Percentiles rank a stretch among this genome's conserved stretches.
Conservation (phyloP, 169 alveolate species). For the Cystoisospora suis region DNA sequence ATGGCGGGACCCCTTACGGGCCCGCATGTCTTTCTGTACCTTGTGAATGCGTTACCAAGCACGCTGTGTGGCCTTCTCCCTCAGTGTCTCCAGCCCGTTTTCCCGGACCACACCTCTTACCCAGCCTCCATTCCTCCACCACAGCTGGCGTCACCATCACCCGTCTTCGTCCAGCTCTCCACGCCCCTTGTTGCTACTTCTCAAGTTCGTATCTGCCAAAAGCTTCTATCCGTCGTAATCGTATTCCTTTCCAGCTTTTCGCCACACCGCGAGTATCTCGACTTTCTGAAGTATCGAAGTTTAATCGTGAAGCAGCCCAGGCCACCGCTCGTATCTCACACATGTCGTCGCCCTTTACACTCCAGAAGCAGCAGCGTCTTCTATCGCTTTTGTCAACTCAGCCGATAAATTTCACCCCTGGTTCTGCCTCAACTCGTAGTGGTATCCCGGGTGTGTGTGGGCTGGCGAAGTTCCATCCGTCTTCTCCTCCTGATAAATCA, state of each 20-base stretch:
- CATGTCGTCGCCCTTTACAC: slow-evolving; percentile 30
- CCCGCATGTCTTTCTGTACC: too few relatives aligned
- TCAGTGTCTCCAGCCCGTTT: too few relatives aligned
- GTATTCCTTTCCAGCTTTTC: not conserved
- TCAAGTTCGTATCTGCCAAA: slow-evolving; percentile 21
- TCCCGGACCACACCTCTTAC: too few relatives aligned
- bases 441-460: slow-evolving; percentile 6
- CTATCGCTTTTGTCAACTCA: not conserved
- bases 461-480: not conserved
- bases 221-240: slow-evolving; percentile 35
- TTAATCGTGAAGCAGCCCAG: not conserved
- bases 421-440: not conserved
- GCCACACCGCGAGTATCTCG: slow-evolving; percentile 15
- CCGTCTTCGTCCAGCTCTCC: not conserved
- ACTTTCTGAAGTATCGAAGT: not conserved
- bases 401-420: not conserved
- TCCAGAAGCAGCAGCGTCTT: slow-evolving; percentile 52
- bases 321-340: not conserved
- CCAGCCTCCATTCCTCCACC: too few relatives aligned
- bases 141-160: too few relatives aligned
- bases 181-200: not conserved
- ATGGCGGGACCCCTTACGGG: not conserved
- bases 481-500: not conserved
- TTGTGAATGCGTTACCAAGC: too few relatives aligned
- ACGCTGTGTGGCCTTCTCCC: too few relatives aligned